Percentiles rank a stretch among this genome's conserved stretches.
These are phyloP conservation scores for Arthrobotrys megalospora DNA, from an alignment of 2,329 filamentous ascomycete species.

Conservation along the genomic window DNA sequence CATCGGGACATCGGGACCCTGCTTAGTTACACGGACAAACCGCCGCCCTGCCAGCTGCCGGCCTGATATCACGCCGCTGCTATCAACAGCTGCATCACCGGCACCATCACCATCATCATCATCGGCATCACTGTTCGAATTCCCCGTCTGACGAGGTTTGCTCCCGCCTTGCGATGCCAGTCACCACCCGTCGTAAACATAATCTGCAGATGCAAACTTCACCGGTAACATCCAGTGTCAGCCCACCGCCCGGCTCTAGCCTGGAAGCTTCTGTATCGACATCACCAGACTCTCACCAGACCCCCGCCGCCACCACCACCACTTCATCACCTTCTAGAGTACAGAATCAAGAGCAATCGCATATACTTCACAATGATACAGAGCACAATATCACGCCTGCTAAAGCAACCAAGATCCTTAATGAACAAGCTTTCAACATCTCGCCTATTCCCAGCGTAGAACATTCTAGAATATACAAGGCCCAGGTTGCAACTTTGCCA, in stretches of 20 bases:
- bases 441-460: constrained; percentile 11
- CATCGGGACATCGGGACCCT: constrained; percentile 1
- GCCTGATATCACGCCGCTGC: background rate
- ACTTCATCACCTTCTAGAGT: constrained; percentile 5
- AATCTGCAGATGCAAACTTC: constrained; percentile 25
- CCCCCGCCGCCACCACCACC: background rate
- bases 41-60: background rate
- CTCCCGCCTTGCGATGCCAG: constrained; percentile 25
- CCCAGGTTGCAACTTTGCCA: constrained; percentile 48
- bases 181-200: constrained; percentile 31
- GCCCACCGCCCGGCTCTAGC: constrained; percentile 6
- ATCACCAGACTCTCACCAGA: constrained; percentile 20
- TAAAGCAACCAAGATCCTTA: constrained; percentile 48
- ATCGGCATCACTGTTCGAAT: background rate
- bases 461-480: constrained; percentile 31
- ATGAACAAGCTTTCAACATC: constrained; percentile 35
- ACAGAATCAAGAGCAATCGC: constrained; percentile 21
- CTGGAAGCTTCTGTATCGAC: constrained; percentile 14
- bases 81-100: background rate
- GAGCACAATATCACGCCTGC: constrained; percentile 26
- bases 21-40: constrained; percentile 29
- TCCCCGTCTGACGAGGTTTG: constrained; percentile 3
- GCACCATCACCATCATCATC: background rate
- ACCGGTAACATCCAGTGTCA: constrained; percentile 22
- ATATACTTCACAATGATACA: constrained; percentile 1